A percentile compares a stretch with the other conserved stretches of the same genome.
These are phyloP conservation scores for Amanita rubescens DNA, from an alignment of 768 basidiomycete genomes.

Conservation along the genomic window DNA sequence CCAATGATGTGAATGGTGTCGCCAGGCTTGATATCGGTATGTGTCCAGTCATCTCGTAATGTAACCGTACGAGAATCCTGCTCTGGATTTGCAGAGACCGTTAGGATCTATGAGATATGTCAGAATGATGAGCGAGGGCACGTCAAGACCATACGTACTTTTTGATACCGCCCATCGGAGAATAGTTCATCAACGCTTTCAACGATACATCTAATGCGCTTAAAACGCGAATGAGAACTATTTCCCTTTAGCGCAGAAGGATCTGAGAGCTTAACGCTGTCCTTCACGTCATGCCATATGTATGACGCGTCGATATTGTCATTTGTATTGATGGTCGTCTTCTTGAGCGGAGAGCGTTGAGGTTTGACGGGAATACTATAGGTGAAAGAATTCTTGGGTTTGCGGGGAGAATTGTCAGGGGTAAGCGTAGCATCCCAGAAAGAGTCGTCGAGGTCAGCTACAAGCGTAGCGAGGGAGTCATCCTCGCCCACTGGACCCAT, in stretches of 20 bases:
- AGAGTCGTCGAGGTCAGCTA: slow-evolving; percentile 43
- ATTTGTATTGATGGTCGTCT: no score
- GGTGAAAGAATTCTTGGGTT: slow-evolving; percentile 8
- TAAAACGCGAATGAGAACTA: slow-evolving; percentile 10
- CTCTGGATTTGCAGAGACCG: slow-evolving; percentile 34
- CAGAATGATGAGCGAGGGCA: neutral
- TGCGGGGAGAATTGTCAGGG: slow-evolving; percentile 26
- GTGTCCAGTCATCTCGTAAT: slow-evolving; percentile 74
- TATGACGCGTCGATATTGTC: no score
- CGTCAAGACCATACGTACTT: slow-evolving; percentile 26
- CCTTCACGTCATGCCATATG: no score
- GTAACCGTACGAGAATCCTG: slow-evolving; percentile 41
- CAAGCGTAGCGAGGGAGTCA: slow-evolving; percentile 4
- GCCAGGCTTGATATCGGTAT: slow-evolving; percentile 53
- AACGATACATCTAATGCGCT: slow-evolving; percentile 48
- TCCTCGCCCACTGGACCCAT: neutral
- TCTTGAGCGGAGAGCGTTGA: no score
- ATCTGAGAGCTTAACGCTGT: slow-evolving; percentile 18
- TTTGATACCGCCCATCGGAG: slow-evolving; percentile 26
- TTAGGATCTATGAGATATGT: slow-evolving; percentile 34
- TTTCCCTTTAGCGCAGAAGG: slow-evolving; percentile 40
- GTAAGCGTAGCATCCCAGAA: slow-evolving; percentile 37
- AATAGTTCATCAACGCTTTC: slow-evolving; percentile 33
- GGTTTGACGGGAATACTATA: neutral
- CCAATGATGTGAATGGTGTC: slow-evolving; percentile 81